These are phyloP conservation scores for Penicillium sclerotigenum DNA, from an alignment of 2,329 filamentous ascomycete species.

Conservation along the genomic window DNA sequence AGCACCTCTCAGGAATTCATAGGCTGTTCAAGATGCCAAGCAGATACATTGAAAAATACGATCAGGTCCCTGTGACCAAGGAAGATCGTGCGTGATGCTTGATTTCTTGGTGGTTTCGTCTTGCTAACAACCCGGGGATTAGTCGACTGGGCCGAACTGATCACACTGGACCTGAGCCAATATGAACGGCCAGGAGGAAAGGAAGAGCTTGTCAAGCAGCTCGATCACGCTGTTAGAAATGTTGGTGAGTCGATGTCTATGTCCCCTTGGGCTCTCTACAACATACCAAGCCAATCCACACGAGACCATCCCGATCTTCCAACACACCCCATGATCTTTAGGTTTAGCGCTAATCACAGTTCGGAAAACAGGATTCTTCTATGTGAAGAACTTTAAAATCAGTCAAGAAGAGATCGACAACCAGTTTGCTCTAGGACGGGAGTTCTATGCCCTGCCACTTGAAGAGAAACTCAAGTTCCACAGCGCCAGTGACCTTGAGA, in stretches of 20 bases:
- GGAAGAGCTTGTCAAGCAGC: slow-evolving; percentile 52
- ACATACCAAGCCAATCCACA: neutral
- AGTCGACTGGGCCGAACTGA: slow-evolving; percentile 54
- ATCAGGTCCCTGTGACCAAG: slow-evolving; percentile 49
- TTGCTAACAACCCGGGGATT: slow-evolving; percentile 22
- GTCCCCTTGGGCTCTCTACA: too few relatives aligned
- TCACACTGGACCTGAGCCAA: slow-evolving; percentile 55
- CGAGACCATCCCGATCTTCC: too few relatives aligned
- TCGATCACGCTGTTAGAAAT: slow-evolving; percentile 53
- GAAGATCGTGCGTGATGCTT: slow-evolving; percentile 30
- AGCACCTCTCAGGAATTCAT: neutral
- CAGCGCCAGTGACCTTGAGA: slow-evolving; percentile 44
- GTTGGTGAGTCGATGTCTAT: slow-evolving; percentile 30
- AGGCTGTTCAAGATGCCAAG: slow-evolving; percentile 20
- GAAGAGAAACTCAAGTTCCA: slow-evolving; percentile 60
- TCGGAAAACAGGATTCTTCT: slow-evolving; percentile 56
- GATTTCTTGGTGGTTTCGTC: slow-evolving; percentile 5
- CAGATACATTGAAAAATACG: slow-evolving; percentile 39
- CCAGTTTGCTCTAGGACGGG: slow-evolving; percentile 60
- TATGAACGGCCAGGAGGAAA: slow-evolving; percentile 56
- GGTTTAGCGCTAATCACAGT: neutral
- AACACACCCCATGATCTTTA: too few relatives aligned
- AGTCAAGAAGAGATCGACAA: slow-evolving; percentile 57
- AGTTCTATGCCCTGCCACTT: slow-evolving; percentile 55
- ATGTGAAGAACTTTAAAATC: slow-evolving; percentile 62